Evolutionary conservation across 768 basidiomycete species (phyloP).

Genomic region (Wakefieldia striispora): DNA sequence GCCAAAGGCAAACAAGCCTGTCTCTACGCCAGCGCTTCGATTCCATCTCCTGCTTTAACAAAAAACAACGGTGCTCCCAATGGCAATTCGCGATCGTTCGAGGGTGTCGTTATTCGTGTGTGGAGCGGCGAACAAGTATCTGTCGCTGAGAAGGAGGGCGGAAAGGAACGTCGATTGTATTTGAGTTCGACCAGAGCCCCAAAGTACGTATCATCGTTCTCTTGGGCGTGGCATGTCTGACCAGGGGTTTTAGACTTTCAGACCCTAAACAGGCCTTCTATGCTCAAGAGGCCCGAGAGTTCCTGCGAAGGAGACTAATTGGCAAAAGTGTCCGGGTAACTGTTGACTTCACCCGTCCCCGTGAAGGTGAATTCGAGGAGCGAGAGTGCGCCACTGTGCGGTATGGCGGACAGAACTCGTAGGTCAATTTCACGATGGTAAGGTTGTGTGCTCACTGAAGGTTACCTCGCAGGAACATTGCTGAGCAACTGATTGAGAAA

Average conservation of each 20-base stretch:
- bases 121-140: slow-evolving; percentile 94
- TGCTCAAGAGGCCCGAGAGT: slow-evolving; percentile 91
- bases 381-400: slow-evolving; percentile 89
- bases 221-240: not conserved
- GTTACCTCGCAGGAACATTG: slow-evolving; percentile 63
- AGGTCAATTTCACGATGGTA: slow-evolving; percentile 23
- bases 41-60: slow-evolving; percentile 34
- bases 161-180: slow-evolving; percentile 80
- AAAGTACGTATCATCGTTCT: slow-evolving; percentile 47
- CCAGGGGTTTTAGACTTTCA: slow-evolving; percentile 50
- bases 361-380: slow-evolving; percentile 92
- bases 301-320: slow-evolving; percentile 87
- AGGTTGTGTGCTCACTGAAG: slow-evolving; percentile 1
- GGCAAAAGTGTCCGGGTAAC: slow-evolving; percentile 83
- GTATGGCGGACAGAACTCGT: slow-evolving; percentile 80
- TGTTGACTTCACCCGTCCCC: slow-evolving; percentile 87
- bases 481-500: slow-evolving; percentile 91
- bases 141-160: slow-evolving; percentile 66
- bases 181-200: slow-evolving; percentile 87
- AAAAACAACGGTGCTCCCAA: slow-evolving; percentile 48
- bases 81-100: slow-evolving; percentile 57
- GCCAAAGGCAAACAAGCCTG: slow-evolving; percentile 74
- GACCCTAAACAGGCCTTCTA: slow-evolving; percentile 87
- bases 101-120: slow-evolving; percentile 78
- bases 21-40: slow-evolving; percentile 62